Percentiles rank a stretch among this genome's conserved stretches.
phyloP scores from a whole-genome alignment of 2,329 filamentous ascomycete species.

The Aspergillus sp. region DNA sequence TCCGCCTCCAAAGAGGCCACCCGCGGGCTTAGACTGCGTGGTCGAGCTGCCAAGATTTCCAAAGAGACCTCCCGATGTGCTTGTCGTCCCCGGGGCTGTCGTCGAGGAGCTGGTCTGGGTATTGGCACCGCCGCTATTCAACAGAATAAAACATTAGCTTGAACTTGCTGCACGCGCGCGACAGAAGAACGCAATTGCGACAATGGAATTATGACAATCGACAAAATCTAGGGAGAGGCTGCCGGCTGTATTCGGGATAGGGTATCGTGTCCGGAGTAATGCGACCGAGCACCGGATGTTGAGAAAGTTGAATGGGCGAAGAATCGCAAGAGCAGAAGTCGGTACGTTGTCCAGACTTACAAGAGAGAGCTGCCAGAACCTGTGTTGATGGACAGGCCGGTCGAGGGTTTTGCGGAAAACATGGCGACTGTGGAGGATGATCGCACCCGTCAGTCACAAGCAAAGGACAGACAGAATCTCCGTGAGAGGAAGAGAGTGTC shows the following conservation, averaged over 20 bases:
- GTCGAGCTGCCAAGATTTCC: slow-evolving; percentile 25
- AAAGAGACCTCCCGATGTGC: slow-evolving; percentile 30
- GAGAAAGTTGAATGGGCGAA: neutral
- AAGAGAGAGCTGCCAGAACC: slow-evolving; percentile 48
- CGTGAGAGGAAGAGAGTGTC: too few species aligned
- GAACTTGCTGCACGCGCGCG: neutral
- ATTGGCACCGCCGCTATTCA: slow-evolving; percentile 26
- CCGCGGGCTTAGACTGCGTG: slow-evolving; percentile 32
- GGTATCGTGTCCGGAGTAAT: neutral
- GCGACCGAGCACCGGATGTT: neutral
- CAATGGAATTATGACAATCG: neutral
- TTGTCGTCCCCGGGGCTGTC: slow-evolving; percentile 26
- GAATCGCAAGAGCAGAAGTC: neutral
- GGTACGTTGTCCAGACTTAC: slow-evolving; percentile 34
- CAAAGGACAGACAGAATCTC: neutral
- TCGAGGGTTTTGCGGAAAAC: slow-evolving; percentile 38
- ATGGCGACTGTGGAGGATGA: slow-evolving; percentile 17
- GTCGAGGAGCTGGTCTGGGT: slow-evolving; percentile 28
- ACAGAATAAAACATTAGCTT: slow-evolving; percentile 7
- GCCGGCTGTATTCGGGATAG: neutral
- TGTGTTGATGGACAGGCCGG: slow-evolving; percentile 55
- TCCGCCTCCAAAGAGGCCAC: slow-evolving; percentile 31
- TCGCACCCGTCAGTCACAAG: neutral
- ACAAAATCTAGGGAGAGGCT: neutral
- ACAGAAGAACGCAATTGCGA: neutral